A percentile compares a stretch with the other conserved stretches of the same genome.
These are phyloP conservation scores for Maudiozyma serrabonitensis DNA, from an alignment of 805 yeast genomes.

Conservation along the genomic window DNA sequence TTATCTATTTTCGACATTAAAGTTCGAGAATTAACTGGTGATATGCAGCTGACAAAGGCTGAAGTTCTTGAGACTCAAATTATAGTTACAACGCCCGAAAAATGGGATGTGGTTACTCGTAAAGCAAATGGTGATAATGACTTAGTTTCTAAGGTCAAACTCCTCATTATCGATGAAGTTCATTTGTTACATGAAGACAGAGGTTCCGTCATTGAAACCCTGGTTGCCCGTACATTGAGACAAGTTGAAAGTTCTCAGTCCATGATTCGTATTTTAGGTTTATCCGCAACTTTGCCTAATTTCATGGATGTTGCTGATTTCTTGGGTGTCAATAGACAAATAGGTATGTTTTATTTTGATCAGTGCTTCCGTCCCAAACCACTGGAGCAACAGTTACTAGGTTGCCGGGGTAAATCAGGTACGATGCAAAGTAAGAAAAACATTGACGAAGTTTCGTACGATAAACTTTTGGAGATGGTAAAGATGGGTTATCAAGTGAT, in stretches of 20 bases:
- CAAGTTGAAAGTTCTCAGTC: constrained; percentile 93
- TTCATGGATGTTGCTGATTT: constrained; percentile 91
- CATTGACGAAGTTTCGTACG: constrained; percentile 67
- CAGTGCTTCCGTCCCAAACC: constrained; percentile 92
- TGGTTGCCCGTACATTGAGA: constrained; percentile 87
- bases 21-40: constrained; percentile 88
- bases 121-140: constrained; percentile 86
- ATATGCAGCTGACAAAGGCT: constrained; percentile 78
- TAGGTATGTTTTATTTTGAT: constrained; percentile 92
- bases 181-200: constrained; percentile 95
- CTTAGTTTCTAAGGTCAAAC: constrained; percentile 69
- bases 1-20: constrained; percentile 76
- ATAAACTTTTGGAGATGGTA: constrained; percentile 60
- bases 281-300: constrained; percentile 90
- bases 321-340: constrained; percentile 77
- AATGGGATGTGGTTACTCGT: constrained; percentile 96
- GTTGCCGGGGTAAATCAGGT: constrained; percentile 82
- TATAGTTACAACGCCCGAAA: constrained; percentile 90
- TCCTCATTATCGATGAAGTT: constrained; percentile 90
- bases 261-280: constrained; percentile 87
- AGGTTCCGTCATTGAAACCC: constrained; percentile 93
- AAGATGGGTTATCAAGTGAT: constrained; percentile 76
- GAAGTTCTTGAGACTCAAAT: constrained; percentile 78
- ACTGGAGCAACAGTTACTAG: constrained; percentile 74
- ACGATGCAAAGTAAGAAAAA: constrained; percentile 57